phyloP scores from a whole-genome alignment of 257 asterid species.

The Galeopsis tetrahit region DNA sequence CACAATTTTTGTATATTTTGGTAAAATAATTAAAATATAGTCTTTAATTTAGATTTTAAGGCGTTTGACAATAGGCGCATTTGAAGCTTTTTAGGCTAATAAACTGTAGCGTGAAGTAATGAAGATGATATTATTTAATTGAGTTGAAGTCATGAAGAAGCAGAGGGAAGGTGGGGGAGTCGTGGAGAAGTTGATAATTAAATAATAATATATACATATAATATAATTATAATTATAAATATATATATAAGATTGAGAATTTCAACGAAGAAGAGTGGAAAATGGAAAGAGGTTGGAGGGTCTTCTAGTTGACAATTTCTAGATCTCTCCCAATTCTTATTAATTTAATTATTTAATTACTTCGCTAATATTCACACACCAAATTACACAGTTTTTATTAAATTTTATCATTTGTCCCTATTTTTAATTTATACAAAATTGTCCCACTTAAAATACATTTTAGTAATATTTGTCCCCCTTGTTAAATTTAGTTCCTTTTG shows the following conservation, averaged over 20 bases:
- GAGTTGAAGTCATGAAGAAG: conserved; percentile 22
- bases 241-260: conserved; percentile 17
- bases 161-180: conserved; percentile 37
- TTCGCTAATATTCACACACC: conserved; percentile 36
- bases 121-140: conserved; percentile 23
- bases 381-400: too few relatives aligned
- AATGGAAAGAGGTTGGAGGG: conserved; percentile 46
- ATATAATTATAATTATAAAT: not conserved
- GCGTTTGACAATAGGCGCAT: not conserved
- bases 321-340: conserved; percentile 64
- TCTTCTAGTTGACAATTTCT: conserved; percentile 72
- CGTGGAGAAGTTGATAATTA: conserved; percentile 35
- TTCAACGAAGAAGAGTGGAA: conserved; percentile 37
- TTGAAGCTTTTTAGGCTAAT: conserved; percentile 19
- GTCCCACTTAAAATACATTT: too few relatives aligned
- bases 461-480: too few relatives aligned
- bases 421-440: too few relatives aligned
- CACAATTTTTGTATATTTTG: not conserved
- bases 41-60: not conserved
- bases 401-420: too few relatives aligned
- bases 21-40: not conserved
- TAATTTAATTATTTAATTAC: conserved; percentile 36
- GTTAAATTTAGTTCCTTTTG: too few relatives aligned
- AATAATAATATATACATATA: not conserved
- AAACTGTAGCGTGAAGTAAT: conserved; percentile 43